Conservation (phyloP, 805 yeast genomes). For the Lipomyces yamadae region DNA sequence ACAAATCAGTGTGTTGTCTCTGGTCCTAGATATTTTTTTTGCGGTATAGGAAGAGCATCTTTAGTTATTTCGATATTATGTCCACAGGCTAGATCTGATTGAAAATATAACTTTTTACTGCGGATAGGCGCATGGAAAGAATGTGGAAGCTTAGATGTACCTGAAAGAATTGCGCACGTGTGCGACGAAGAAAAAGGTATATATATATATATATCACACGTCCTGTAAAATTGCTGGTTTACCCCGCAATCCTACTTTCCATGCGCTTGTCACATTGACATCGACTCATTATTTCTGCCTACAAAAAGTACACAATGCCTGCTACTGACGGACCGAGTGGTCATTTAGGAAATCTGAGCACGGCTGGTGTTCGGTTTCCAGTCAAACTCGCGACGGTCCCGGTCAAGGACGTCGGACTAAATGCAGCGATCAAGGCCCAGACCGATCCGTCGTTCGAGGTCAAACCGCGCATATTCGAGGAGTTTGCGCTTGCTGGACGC, state of each 20-base stretch:
- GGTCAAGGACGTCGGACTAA: conserved; percentile 40
- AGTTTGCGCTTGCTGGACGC: conserved; percentile 52
- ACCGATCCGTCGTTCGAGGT: conserved; percentile 38
- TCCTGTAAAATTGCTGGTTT: neutral
- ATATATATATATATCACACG: neutral
- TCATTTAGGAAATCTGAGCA: neutral
- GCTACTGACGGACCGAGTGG: neutral
- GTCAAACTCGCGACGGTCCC: conserved; percentile 37
- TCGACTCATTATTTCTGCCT: neutral
- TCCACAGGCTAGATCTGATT: no score
- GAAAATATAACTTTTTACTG: no score
- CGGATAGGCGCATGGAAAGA: no score
- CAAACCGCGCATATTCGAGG: conserved; percentile 42
- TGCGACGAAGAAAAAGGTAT: neutral
- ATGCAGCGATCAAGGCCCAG: conserved; percentile 42
- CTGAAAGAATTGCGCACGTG: neutral
- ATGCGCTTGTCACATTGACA: neutral
- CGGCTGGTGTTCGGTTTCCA: conserved; percentile 17
- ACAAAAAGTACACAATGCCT: neutral
- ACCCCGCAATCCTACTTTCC: neutral
- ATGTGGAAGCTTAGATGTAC: neutral
- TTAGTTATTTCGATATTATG: no score
- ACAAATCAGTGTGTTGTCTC: no score
- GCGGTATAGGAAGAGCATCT: no score
- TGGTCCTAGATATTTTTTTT: no score